Base-by-base conservation (phyloP, 108 stramenopile species). In the Stephanodiscus minutulus region DNA sequence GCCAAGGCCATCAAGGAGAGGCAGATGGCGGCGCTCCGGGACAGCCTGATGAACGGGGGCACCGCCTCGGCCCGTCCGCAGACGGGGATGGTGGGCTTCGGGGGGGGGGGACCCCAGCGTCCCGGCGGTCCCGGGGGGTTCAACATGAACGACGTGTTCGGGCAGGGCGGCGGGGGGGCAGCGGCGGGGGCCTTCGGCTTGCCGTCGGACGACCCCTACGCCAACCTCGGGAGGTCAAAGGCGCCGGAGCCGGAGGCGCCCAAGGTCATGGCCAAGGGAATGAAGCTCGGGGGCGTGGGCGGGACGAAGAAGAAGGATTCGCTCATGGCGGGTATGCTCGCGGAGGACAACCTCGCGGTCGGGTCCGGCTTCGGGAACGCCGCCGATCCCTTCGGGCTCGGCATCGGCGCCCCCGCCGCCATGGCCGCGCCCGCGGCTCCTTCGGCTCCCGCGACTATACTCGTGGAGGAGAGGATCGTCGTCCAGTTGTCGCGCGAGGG, bases 401-500 rank as follows among this genome's bases (percentile, higher is more conserved):
- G 84, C 52, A 21, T 79, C 47, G 77, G 63, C 57, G 72, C 81
- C 58, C 63, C 85, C 41, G 59, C 84, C 44, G 74, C 81, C 77
- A 83, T 80, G 33, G 68, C 82, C 27, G 72, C 76, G 36, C 76
- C 88, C 17, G 83, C 83, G 2, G 86, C 86, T 1, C 91, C 93
- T 13, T 92, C 92, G 1, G 92, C 96, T 54, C 98, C 98, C 0
- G 84, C 98, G 20, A 86, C 90, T 5, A 69, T 99, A 28, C 65
- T 79, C 39, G 71, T 97, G 41, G 98, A 97, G 76, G 98, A 99
- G 75, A 95, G 93, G 82, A 79, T 98, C 61, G 86, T 73, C 43
- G 88, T 83, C n/a, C 64, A 74, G 53, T 91, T 99, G 88, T 91
- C 90, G 55, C 93, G 96, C 50, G 98, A 99, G 85, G 97, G 97